Evolutionary conservation across 1,284 basidiomycete species (phyloP).

Genomic region (Cerioporus squamosus): DNA sequence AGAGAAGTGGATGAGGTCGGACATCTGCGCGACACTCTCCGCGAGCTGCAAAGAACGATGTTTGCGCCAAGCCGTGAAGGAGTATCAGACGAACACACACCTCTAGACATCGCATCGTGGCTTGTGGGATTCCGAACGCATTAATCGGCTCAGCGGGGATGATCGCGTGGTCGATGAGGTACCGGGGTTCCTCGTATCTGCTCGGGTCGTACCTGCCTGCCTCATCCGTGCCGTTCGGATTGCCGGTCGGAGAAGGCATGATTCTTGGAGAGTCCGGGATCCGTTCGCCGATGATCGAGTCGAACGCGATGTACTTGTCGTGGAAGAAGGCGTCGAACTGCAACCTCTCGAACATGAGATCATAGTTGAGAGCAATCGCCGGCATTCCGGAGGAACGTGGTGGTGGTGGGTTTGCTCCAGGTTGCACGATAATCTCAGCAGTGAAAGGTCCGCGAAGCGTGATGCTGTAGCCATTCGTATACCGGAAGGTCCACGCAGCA

Average conservation of each 20-base stretch:
- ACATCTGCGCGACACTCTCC: slow-evolving; percentile 77
- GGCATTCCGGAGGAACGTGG: slow-evolving; percentile 17
- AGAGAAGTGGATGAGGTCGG: slow-evolving; percentile 72
- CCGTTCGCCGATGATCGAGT: slow-evolving; percentile 56
- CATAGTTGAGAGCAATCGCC: slow-evolving; percentile 11
- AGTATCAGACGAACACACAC: slow-evolving; percentile 38
- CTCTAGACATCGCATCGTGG: slow-evolving; percentile 84
- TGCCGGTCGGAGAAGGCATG: slow-evolving; percentile 42
- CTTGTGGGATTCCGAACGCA: slow-evolving; percentile 83
- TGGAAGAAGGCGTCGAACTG: slow-evolving; percentile 70
- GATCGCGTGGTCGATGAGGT: slow-evolving; percentile 58
- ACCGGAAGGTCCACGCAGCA: slow-evolving; percentile 78
- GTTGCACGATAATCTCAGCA: slow-evolving; percentile 53
- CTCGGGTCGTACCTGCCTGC: slow-evolving; percentile 48
- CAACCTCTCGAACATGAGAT: slow-evolving; percentile 68
- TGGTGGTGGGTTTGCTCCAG: slow-evolving; percentile 29
- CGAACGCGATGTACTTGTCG: slow-evolving; percentile 70
- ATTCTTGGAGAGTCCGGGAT: slow-evolving; percentile 45
- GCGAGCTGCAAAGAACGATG: slow-evolving; percentile 55
- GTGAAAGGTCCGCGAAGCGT: slow-evolving; percentile 72
- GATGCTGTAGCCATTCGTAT: slow-evolving; percentile 74
- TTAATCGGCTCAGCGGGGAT: slow-evolving; percentile 82
- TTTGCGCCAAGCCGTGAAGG: not conserved
- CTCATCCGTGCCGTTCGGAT: slow-evolving; percentile 44
- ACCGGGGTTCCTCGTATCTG: slow-evolving; percentile 60